Base-by-base conservation (phyloP, 371 early-diverging fungal species). In the Circinella minor region DNA sequence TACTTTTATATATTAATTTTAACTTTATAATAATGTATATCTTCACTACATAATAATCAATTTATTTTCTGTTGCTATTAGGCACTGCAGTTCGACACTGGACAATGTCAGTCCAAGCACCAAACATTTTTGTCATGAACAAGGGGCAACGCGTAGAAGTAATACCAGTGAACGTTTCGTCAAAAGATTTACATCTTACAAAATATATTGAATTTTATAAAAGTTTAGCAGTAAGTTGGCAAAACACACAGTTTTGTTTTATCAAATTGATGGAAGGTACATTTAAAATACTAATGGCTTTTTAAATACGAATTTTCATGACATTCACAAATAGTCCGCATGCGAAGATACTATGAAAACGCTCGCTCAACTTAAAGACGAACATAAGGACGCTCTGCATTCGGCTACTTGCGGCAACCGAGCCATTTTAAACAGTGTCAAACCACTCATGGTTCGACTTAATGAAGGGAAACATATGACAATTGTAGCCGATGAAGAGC, bases 191-290 rank as follows among this genome's bases (percentile, higher is more conserved):
- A 59, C 68, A 70, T 60, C 36, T 71, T 55, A 64, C 51, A 34
- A 73, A 72, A 47, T 77, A 74, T 71, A 73, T 74, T 66, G 74
- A 69, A 37, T 74, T 72, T 63, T 77, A 70, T 66, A 77, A 74
- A 72, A 73, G 67, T 64, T 71, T 76, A 71, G 67, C 71, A 66
- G 76, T 76, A 76, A 72, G 73, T 63, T 72, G 71, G 59, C 72
- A 72, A 13, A 59, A 49, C 1, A 47, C 0, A 47, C 11, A 47
- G 3, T 11, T 15, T 70, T 68, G 66, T 70, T 67, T 68, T 61
- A 72, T 20, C 34, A 4, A 34, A 14, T n/a, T 14, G 9, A 57
- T 15, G 57, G n/a, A 67, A 66, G 71, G 2, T 27, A 27, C 27
- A 27, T 27, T 27, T 27, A 27, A 27, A 27, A 27, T 27, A 27